Evolutionary conservation across 768 basidiomycete genomes (phyloP).

Genomic region (Suillus clintonianus): DNA sequence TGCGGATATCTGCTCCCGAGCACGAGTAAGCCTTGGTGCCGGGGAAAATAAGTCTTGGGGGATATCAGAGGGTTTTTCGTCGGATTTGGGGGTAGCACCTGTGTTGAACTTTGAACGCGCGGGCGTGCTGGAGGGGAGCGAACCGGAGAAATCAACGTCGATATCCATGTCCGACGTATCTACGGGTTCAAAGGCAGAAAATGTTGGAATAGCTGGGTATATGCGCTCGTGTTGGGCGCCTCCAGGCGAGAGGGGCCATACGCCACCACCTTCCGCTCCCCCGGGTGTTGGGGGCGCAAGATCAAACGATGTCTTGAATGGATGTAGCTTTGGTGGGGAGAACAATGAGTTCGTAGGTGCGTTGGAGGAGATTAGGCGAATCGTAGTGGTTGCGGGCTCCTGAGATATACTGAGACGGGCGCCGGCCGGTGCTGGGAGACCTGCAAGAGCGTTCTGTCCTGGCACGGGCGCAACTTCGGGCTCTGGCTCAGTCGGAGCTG

Average conservation of each 20-base stretch:
- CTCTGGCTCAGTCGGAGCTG: slow-evolving; percentile 14
- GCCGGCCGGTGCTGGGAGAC: slow-evolving; percentile 59
- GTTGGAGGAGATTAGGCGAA: slow-evolving; percentile 44
- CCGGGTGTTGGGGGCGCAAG: slow-evolving; percentile 60
- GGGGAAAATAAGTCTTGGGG: slow-evolving; percentile 45
- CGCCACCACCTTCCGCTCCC: slow-evolving; percentile 15
- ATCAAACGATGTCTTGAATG: slow-evolving; percentile 69
- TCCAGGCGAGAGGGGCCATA: slow-evolving; percentile 45
- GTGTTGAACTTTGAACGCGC: slow-evolving; percentile 27
- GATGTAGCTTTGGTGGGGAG: slow-evolving; percentile 64
- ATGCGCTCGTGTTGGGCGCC: slow-evolving; percentile 26
- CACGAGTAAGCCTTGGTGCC: slow-evolving; percentile 20
- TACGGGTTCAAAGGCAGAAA: slow-evolving; percentile 34
- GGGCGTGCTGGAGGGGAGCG: slow-evolving; percentile 18
- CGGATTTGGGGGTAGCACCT: slow-evolving; percentile 25
- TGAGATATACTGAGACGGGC: slow-evolving; percentile 64
- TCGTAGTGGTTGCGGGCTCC: slow-evolving; percentile 46
- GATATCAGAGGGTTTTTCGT: slow-evolving; percentile 32
- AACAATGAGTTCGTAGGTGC: slow-evolving; percentile 20
- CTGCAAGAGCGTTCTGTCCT: slow-evolving; percentile 58
- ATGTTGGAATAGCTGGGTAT: slow-evolving; percentile 41
- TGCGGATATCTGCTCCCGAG: slow-evolving; percentile 12
- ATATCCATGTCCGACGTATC: slow-evolving; percentile 35
- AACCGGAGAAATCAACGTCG: slow-evolving; percentile 40
- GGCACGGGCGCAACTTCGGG: slow-evolving; percentile 51